Evolutionary conservation across 139 green algal species (phyloP), one percentile per base, ranked within the genome.

Genomic region (Closterium sp.): DNA sequence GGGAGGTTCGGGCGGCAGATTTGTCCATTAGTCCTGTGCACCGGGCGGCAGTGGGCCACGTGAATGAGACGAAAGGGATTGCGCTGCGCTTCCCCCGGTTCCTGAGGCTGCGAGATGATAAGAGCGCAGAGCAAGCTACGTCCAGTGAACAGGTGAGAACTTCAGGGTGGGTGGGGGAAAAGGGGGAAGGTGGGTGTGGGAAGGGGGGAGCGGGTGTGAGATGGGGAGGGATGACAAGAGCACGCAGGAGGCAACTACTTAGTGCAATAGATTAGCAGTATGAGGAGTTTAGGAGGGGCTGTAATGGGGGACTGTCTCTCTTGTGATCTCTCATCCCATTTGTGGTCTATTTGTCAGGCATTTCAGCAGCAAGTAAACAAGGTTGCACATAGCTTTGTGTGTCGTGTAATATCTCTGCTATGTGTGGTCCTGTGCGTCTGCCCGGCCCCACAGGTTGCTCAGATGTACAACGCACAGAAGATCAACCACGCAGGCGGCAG

Each of bases 1-100:
- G 98, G 98, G 98, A 99, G 96, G 97, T 99, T 31, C 99, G 99
- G 95, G 97, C 97, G 0, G 98, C 98, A 0, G 98, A 99, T 94
- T 94, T 99, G 92, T 98, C 97, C 86, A 98, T 99, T 91, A 97
- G 94, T 62, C 98, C 98, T 13, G 91, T 97, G 87, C 97, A 99
- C 95, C 95, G 96, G 91, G 98, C 98, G n/a, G 98, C 96, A 0
- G 22, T 94, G 10, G 97, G 98, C 6, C 91, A 97, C 92, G 96
- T 97, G 31, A 97, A 98, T 86, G 32, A 92, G 22, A 88, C 17
- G 62, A 98, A 98, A 92, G 97, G 97, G 97, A 94, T 96, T 38
- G 92, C 94, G 30, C 42, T 96, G 31, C 91, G 94, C 27, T 96
- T 96, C 34, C 94, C 94, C 13, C 89, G 94, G 5, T 96, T 96